A percentile compares a stretch with the other conserved stretches of the same genome.
Conservation (phyloP, 139 green algal genomes). For the Asterochloris sp. region DNA sequence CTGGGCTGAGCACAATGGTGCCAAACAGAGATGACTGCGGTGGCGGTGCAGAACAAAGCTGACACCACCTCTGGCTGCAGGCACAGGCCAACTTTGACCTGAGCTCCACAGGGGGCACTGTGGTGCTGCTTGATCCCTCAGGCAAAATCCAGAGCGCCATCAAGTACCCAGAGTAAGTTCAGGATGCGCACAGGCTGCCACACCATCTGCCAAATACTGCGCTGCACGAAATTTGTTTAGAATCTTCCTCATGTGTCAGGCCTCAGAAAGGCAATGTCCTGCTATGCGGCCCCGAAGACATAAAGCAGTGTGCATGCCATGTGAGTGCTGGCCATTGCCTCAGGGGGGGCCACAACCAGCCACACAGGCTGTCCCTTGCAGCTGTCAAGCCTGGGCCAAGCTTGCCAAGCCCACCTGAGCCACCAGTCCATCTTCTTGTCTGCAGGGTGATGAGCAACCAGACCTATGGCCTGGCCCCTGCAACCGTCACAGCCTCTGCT, state of each 20-base stretch:
- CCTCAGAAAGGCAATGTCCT: too few species aligned
- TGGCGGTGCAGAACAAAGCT: not conserved
- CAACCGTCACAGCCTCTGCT: not conserved
- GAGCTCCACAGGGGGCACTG: slow-evolving; percentile 18
- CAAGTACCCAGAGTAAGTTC: slow-evolving; percentile 22
- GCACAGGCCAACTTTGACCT: slow-evolving; percentile 32
- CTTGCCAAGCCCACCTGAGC: not conserved
- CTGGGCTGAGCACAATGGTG: too few species aligned
- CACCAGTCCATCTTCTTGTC: not conserved
- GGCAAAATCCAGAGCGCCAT: slow-evolving; percentile 18
- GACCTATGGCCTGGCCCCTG: slow-evolving; percentile 14
- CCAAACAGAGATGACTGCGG: too few species aligned
- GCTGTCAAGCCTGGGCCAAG: not conserved
- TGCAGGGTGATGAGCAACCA: slow-evolving; percentile 20
- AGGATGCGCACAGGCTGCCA: not conserved
- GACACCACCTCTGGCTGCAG: not conserved
- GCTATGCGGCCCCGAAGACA: not conserved
- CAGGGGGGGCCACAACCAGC: not conserved
- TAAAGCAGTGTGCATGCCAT: not conserved
- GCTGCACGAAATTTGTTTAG: not conserved
- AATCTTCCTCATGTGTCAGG: too few species aligned
- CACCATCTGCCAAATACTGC: not conserved
- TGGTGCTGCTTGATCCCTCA: slow-evolving; percentile 22
- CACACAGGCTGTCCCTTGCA: not conserved
- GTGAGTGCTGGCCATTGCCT: not conserved